Percentiles rank a stretch among this genome's conserved stretches.
phyloP scores from a whole-genome alignment of 2,329 filamentous ascomycete genomes.

The Alternaria infectoria region DNA sequence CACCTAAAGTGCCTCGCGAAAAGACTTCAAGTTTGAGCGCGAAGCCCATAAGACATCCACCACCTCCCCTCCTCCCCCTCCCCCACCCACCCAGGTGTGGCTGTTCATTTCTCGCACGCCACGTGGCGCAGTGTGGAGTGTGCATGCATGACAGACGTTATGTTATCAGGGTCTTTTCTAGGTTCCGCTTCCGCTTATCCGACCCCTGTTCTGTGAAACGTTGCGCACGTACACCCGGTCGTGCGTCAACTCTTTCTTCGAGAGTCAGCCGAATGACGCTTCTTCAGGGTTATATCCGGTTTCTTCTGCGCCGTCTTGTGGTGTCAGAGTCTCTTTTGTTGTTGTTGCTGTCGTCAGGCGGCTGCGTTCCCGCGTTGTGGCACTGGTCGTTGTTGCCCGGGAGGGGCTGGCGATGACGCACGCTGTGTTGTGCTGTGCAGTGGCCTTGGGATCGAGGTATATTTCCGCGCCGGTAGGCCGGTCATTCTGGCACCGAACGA shows the following conservation, averaged over 20 bases:
- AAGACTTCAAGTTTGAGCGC: no score
- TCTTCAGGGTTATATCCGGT: neutral
- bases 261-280: neutral
- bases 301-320: neutral
- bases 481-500: neutral
- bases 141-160: neutral
- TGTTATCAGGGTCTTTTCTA: slow-evolving; percentile 1
- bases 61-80: no score
- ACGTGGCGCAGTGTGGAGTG: slow-evolving; percentile 9
- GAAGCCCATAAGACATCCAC: no score
- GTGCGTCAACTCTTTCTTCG: slow-evolving; percentile 1
- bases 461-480: neutral
- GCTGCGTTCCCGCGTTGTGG: neutral
- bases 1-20: no score
- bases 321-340: neutral
- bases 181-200: neutral
- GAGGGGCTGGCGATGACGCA: neutral
- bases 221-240: slow-evolving; percentile 6
- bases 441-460: neutral
- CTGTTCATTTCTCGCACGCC: slow-evolving; percentile 3
- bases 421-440: neutral
- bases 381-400: neutral
- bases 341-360: neutral
- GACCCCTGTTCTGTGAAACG: slow-evolving; percentile 1
- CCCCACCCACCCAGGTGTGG: neutral